Conservation (phyloP, 140 eudicot species). For the Cichorium intybus region DNA sequence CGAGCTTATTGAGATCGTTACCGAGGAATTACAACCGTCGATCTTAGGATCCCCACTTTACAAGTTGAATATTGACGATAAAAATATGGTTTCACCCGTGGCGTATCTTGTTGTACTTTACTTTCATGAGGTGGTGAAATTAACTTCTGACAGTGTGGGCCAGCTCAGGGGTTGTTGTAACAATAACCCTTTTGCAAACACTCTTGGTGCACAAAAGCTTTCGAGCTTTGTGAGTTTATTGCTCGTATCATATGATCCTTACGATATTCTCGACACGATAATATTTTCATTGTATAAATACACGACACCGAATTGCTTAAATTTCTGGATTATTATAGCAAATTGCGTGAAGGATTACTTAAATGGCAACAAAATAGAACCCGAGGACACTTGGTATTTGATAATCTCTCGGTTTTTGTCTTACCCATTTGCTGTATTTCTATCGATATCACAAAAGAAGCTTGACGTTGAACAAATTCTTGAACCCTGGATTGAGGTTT, state of each 20-base stretch:
- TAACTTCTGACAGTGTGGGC: slow-evolving; percentile 5
- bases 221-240: slow-evolving; percentile 32
- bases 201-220: slow-evolving; percentile 19
- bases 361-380: slow-evolving; percentile 34
- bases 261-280: slow-evolving; percentile 44
- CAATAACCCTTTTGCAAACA: no score
- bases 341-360: slow-evolving; percentile 45
- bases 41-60: slow-evolving; percentile 71
- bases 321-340: slow-evolving; percentile 52
- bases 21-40: slow-evolving; percentile 50
- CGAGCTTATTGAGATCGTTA: slow-evolving; percentile 41
- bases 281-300: slow-evolving; percentile 38
- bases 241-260: slow-evolving; percentile 41
- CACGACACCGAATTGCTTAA: slow-evolving; percentile 26
- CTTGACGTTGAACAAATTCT: slow-evolving; percentile 39
- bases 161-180: neutral
- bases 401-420: slow-evolving; percentile 45
- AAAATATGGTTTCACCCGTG: slow-evolving; percentile 52
- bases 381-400: slow-evolving; percentile 35
- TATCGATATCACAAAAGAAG: slow-evolving; percentile 15
- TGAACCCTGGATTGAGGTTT: slow-evolving; percentile 59
- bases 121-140: slow-evolving; percentile 31
- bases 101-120: slow-evolving; percentile 42
- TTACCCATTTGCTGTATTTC: slow-evolving; percentile 51
- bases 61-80: slow-evolving; percentile 47